These are phyloP conservation scores for Citrullus mucosospermus DNA, from an alignment of 306 rosid genomes.

Conservation along the genomic window DNA sequence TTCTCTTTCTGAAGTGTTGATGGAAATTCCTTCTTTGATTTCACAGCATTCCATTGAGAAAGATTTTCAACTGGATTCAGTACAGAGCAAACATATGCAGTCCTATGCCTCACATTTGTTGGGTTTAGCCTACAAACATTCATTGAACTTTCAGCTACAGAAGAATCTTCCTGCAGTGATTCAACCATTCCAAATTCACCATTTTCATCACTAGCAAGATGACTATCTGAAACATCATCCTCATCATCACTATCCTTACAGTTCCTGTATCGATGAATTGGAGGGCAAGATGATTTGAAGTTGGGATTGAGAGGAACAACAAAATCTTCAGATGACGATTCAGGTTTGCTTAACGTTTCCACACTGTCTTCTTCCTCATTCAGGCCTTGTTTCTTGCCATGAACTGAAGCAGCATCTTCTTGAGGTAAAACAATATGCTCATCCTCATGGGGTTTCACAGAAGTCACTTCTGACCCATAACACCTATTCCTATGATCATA, in stretches of 20 bases:
- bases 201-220: slow-evolving; percentile 8
- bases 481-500: slow-evolving; percentile 33
- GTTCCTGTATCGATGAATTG: slow-evolving; percentile 59
- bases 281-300: slow-evolving; percentile 37
- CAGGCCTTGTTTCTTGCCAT: slow-evolving; percentile 18
- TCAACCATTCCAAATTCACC: slow-evolving; percentile 3
- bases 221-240: slow-evolving; percentile 32
- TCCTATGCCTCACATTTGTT: slow-evolving; percentile 41
- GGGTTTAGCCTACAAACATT: background rate
- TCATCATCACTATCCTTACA: slow-evolving; percentile 70
- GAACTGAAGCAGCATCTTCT: slow-evolving; percentile 17
- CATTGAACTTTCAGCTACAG: background rate
- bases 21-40: slow-evolving; percentile 27
- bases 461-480: slow-evolving; percentile 42
- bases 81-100: slow-evolving; percentile 56
- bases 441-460: slow-evolving; percentile 50
- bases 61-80: slow-evolving; percentile 73
- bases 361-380: slow-evolving; percentile 13
- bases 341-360: slow-evolving; percentile 21
- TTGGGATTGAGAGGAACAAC: slow-evolving; percentile 30
- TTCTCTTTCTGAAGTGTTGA: slow-evolving; percentile 58
- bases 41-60: slow-evolving; percentile 59
- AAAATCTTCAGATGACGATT: slow-evolving; percentile 54
- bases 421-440: slow-evolving; percentile 37
- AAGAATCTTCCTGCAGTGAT: background rate